phyloP scores from a whole-genome alignment of 2,329 filamentous ascomycete genomes.

The Fusarium chlamydosporum region DNA sequence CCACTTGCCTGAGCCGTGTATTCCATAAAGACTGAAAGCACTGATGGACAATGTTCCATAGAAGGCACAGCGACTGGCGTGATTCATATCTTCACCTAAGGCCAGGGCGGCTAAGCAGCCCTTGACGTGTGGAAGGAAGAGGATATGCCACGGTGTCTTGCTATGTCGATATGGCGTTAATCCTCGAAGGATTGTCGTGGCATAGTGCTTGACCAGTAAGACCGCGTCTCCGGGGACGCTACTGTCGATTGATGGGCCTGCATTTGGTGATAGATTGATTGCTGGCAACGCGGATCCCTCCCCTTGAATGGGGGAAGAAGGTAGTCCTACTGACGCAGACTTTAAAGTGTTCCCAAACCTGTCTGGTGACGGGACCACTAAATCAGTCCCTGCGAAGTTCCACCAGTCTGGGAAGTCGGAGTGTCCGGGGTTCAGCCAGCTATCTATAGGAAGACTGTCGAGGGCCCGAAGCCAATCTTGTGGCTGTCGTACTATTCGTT shows the following conservation, averaged over 20 bases:
- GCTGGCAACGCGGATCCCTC: accelerated
- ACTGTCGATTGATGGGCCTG: slow-evolving; percentile 1
- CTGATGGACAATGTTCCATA: slow-evolving; percentile 39
- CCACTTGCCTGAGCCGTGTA: slow-evolving; percentile 25
- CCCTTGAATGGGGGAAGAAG: background rate
- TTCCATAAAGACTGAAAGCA: slow-evolving; percentile 30
- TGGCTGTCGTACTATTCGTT: background rate
- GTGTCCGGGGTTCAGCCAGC: background rate
- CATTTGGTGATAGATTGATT: accelerated
- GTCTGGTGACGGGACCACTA: background rate
- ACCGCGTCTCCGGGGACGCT: slow-evolving; percentile 31
- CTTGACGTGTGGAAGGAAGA: slow-evolving; percentile 32
- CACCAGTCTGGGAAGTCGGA: slow-evolving; percentile 23
- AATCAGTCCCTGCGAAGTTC: slow-evolving; percentile 10
- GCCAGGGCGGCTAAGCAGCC: slow-evolving; percentile 34
- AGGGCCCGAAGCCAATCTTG: background rate
- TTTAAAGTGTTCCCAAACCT: background rate
- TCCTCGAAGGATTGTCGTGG: slow-evolving; percentile 26
- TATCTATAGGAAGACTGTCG: background rate
- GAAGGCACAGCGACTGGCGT: slow-evolving; percentile 37
- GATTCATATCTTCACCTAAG: slow-evolving; percentile 28
- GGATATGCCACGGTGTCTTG: slow-evolving; percentile 40
- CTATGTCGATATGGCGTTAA: slow-evolving; percentile 39
- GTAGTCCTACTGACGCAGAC: background rate
- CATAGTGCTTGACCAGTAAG: slow-evolving; percentile 31